Evolutionary conservation across 768 basidiomycete species (phyloP).

Genomic region (Tubosaeta sp.): DNA sequence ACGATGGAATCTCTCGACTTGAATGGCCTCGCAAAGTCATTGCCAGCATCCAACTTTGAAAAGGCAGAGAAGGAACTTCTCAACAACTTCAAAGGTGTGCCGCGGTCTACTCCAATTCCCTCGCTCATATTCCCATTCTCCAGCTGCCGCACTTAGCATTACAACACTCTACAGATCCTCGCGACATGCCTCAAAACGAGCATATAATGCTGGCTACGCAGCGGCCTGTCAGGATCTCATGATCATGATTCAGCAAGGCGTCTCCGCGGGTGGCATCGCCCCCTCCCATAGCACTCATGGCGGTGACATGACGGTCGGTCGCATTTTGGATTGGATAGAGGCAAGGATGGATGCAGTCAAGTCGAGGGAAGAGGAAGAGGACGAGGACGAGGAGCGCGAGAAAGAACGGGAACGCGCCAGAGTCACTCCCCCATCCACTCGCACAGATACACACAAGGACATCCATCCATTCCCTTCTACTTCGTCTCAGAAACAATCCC

Average conservation of each 20-base stretch:
- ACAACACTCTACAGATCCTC: slow-evolving; percentile 83
- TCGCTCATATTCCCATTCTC: slow-evolving; percentile 21
- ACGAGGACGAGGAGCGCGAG: slow-evolving; percentile 74
- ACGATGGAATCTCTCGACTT: slow-evolving; percentile 75
- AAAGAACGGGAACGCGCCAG: slow-evolving; percentile 43
- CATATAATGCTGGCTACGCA: slow-evolving; percentile 78
- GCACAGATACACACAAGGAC: slow-evolving; percentile 19
- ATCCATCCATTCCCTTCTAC: slow-evolving; percentile 13
- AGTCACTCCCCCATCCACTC: slow-evolving; percentile 21
- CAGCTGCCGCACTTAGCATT: slow-evolving; percentile 80
- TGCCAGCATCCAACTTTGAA: slow-evolving; percentile 63
- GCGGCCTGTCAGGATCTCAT: slow-evolving; percentile 77
- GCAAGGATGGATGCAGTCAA: slow-evolving; percentile 74
- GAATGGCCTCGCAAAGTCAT: slow-evolving; percentile 71
- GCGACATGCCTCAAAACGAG: slow-evolving; percentile 68
- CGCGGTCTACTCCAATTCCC: neutral
- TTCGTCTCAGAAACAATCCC: slow-evolving; percentile 16
- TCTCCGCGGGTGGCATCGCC: slow-evolving; percentile 55
- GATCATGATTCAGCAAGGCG: slow-evolving; percentile 79
- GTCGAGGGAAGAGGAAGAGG: slow-evolving; percentile 74
- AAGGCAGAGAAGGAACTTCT: slow-evolving; percentile 78
- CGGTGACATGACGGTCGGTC: slow-evolving; percentile 68
- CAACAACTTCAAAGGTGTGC: slow-evolving; percentile 75
- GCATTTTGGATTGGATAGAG: slow-evolving; percentile 84
- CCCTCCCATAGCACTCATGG: slow-evolving; percentile 42